A percentile compares a stretch with the other conserved stretches of the same genome.
Evolutionary conservation across 257 asterid species (phyloP).

Genomic region (Echium plantagineum): DNA sequence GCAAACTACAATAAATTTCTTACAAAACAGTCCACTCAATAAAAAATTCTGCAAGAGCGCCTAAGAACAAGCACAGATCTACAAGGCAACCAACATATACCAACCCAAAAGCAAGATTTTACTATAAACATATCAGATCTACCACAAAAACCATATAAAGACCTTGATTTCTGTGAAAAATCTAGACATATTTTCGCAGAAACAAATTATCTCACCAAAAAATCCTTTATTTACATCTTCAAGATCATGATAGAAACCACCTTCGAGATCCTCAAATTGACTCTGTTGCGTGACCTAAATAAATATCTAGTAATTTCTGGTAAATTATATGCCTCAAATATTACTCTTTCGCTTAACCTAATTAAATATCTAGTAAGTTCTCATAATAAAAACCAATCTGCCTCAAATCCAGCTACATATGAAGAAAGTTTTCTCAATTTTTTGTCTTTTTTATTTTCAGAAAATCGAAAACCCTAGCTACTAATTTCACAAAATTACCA

Average conservation of each 20-base stretch:
- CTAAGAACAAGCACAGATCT: conserved; percentile 22
- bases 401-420: neutral
- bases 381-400: neutral
- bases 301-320: no score
- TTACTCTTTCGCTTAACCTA: no score
- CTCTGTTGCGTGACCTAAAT: no score
- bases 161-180: conserved; percentile 1
- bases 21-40: no score
- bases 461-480: neutral
- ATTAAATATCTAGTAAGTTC: neutral
- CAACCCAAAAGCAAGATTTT: conserved; percentile 5
- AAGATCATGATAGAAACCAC: neutral
- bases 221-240: no score
- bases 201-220: no score
- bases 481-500: neutral
- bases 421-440: neutral
- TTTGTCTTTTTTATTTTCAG: no score
- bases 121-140: conserved; percentile 34
- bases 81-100: neutral
- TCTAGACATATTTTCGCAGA: no score
- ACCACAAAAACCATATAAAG: conserved; percentile 13
- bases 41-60: neutral
- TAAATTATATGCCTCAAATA: neutral
- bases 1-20: no score
- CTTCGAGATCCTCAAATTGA: neutral